These are phyloP conservation scores for Colletotrichum tanaceti DNA, from an alignment of 2,329 filamentous ascomycete species.

Conservation along the genomic window DNA sequence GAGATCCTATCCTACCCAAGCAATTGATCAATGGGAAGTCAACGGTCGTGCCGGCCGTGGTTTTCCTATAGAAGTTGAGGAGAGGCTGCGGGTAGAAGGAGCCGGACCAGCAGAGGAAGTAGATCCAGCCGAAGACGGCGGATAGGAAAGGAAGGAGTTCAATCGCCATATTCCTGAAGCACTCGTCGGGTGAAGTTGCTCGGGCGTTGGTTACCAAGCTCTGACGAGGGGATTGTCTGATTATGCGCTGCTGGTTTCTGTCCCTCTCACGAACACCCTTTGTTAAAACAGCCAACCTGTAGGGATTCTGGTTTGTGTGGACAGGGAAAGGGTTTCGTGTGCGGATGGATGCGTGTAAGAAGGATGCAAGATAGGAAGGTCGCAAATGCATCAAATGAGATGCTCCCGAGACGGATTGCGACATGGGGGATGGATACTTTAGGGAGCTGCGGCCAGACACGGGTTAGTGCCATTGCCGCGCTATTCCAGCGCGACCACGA, in stretches of 20 bases:
- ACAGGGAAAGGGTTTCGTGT: neutral
- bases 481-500: neutral
- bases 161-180: slow-evolving; percentile 38
- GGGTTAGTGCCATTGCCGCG: slow-evolving; percentile 27
- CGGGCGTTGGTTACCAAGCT: neutral
- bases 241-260: neutral
- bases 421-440: slow-evolving; percentile 1
- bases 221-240: neutral
- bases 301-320: neutral
- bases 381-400: slow-evolving; percentile 6
- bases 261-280: slow-evolving; percentile 6
- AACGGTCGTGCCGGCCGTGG: slow-evolving; percentile 85
- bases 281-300: slow-evolving; percentile 22
- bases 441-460: neutral
- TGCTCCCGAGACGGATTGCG: slow-evolving; percentile 21
- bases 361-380: neutral
- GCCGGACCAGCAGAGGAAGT: slow-evolving; percentile 81
- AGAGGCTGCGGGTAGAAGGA: slow-evolving; percentile 95
- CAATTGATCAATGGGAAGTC: slow-evolving; percentile 86
- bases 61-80: slow-evolving; percentile 79
- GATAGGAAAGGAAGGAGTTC: slow-evolving; percentile 63
- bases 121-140: slow-evolving; percentile 78
- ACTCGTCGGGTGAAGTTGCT: neutral
- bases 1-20: slow-evolving; percentile 60
- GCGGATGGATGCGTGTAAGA: neutral